phyloP scores from a whole-genome alignment of 345 rosid genomes.

The Pugionium dolabratum region DNA sequence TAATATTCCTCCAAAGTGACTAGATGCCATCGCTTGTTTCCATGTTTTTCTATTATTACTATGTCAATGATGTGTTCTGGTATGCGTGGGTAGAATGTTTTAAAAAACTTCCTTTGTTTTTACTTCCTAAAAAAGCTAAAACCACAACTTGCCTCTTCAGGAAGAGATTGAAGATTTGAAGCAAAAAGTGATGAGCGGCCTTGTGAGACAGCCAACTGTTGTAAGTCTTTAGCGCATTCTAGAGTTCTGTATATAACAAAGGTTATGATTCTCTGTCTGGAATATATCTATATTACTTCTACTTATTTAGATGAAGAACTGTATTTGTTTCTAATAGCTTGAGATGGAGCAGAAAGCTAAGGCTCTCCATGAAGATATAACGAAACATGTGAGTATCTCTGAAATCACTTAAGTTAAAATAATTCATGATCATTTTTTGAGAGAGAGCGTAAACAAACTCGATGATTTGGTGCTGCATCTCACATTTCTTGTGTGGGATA shows the following conservation, averaged over 20 bases:
- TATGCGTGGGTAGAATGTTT: neutral
- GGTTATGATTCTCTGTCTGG: conserved; percentile 1
- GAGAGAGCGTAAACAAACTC: neutral
- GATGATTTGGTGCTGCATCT: conserved; percentile 20
- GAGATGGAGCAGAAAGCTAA: conserved; percentile 38
- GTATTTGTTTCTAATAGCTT: conserved; percentile 15
- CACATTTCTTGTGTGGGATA: conserved; percentile 15
- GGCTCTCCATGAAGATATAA: conserved; percentile 37
- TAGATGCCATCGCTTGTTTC: too few relatives aligned
- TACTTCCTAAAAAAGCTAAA: conserved; percentile 14
- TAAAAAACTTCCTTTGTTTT: neutral
- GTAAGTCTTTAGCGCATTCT: conserved; percentile 26
- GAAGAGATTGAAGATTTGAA: conserved; percentile 37
- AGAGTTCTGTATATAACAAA: conserved; percentile 2
- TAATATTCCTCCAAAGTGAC: too few relatives aligned
- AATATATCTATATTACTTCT: neutral
- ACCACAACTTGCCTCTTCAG: conserved; percentile 24
- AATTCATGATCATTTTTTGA: neutral
- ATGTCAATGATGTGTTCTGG: neutral
- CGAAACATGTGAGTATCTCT: conserved; percentile 40
- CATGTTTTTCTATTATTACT: neutral
- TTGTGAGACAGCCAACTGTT: conserved; percentile 38
- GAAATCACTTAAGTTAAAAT: neutral
- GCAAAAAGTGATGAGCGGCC: conserved; percentile 31
- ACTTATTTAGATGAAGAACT: neutral